Evolutionary conservation across 495 filamentous ascomycete genomes (phyloP).

Genomic region (Paragyromitra xinjiangensis): DNA sequence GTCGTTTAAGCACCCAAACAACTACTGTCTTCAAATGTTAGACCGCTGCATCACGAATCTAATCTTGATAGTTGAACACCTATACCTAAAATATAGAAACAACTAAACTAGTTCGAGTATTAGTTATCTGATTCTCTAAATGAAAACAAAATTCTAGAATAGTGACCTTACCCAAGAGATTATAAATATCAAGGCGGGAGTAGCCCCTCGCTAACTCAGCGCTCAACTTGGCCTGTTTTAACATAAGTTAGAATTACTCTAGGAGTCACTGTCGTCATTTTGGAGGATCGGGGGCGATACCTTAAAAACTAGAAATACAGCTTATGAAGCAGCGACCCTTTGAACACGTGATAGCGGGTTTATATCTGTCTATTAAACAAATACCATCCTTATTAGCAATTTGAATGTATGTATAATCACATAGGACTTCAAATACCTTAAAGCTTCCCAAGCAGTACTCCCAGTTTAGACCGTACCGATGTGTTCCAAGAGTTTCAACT

Average conservation of each 20-base stretch:
- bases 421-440: not conserved
- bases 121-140: too few relatives aligned
- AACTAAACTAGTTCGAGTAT: too few relatives aligned
- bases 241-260: not conserved
- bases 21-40: not conserved
- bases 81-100: too few relatives aligned
- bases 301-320: not conserved
- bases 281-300: not conserved
- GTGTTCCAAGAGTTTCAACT: not conserved
- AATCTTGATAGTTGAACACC: not conserved
- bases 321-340: not conserved
- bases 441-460: not conserved
- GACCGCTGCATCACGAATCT: not conserved
- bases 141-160: not conserved
- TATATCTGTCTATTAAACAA: conserved; percentile 4
- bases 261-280: not conserved
- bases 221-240: not conserved
- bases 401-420: not conserved
- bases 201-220: not conserved
- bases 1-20: not conserved
- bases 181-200: not conserved
- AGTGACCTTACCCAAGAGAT: not conserved
- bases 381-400: not conserved
- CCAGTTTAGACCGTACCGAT: not conserved
- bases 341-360: not conserved